These are phyloP conservation scores for Eucalyptus sp. DNA, from an alignment of 345 rosid genomes.

Conservation along the genomic window DNA sequence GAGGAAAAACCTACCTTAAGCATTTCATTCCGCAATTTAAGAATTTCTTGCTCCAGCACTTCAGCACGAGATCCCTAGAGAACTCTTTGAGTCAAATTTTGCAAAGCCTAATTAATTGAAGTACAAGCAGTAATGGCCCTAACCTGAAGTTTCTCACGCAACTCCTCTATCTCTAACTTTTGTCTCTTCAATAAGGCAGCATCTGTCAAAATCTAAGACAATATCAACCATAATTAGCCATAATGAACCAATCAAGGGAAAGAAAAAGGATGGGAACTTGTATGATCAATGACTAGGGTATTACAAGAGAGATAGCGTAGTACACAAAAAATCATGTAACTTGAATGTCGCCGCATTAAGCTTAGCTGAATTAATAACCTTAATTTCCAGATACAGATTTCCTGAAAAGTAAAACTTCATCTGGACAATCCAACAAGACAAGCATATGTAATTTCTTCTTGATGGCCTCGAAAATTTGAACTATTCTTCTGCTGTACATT, in stretches of 20 bases:
- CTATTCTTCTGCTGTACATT: not conserved
- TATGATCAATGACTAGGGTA: not conserved
- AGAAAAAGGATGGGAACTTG: not conserved
- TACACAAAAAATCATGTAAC: not conserved
- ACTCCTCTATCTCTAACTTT: slow-evolving; percentile 90
- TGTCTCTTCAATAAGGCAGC: slow-evolving; percentile 88
- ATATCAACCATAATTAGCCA: slow-evolving; percentile 9
- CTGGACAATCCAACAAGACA: not conserved
- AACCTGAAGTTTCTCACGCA: slow-evolving; percentile 79
- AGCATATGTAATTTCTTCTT: not conserved
- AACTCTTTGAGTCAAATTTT: slow-evolving; percentile 1
- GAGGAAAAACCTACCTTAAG: slow-evolving; percentile 45
- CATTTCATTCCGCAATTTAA: slow-evolving; percentile 85
- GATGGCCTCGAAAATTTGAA: not conserved
- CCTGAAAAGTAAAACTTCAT: not conserved
- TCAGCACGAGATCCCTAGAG: slow-evolving; percentile 84
- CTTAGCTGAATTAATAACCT: not conserved
- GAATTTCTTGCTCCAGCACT: slow-evolving; percentile 82
- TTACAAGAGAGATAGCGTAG: not conserved
- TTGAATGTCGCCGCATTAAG: not conserved
- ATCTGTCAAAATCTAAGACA: slow-evolving; percentile 76
- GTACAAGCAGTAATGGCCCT: not conserved
- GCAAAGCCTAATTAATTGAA: not conserved
- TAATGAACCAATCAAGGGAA: not conserved
- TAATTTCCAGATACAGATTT: not conserved